These are phyloP conservation scores for Alternaria sp. DNA, from an alignment of 2,329 filamentous ascomycete species.

Conservation along the genomic window DNA sequence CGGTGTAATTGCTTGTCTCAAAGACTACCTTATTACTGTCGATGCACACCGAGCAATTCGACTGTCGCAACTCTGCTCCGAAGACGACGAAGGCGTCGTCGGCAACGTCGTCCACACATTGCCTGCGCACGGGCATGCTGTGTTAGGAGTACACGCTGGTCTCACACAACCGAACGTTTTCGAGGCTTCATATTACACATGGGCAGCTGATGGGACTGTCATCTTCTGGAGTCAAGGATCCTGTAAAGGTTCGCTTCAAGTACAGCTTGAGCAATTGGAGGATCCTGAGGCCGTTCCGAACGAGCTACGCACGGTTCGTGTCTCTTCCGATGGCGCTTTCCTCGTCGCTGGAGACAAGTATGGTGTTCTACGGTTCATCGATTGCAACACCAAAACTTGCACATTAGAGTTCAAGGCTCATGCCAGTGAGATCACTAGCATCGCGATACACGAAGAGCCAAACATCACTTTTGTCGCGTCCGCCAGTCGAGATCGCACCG, in stretches of 20 bases:
- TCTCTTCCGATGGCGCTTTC: constrained; percentile 66
- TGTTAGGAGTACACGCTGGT: constrained; percentile 71
- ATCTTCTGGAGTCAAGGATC: constrained; percentile 84
- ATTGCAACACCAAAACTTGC: constrained; percentile 66
- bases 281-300: constrained; percentile 58
- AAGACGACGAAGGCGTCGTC: constrained; percentile 36
- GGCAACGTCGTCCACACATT: constrained; percentile 51
- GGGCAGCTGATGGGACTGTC: constrained; percentile 81
- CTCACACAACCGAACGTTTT: constrained; percentile 66
- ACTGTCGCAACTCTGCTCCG: constrained; percentile 57
- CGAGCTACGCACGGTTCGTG: constrained; percentile 63
- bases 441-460: constrained; percentile 73
- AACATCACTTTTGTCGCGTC: constrained; percentile 74
- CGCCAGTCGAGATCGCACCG: constrained; percentile 81
- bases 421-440: constrained; percentile 80
- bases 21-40: constrained; percentile 59
- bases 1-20: constrained; percentile 47
- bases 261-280: constrained; percentile 70
- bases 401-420: constrained; percentile 83
- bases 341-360: constrained; percentile 86
- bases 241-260: constrained; percentile 67
- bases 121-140: constrained; percentile 63
- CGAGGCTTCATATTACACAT: constrained; percentile 82
- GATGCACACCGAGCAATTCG: constrained; percentile 78
- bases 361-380: constrained; percentile 77